Evolutionary conservation across 768 basidiomycete genomes (phyloP).

Genomic region (Plicaturopsis crispa): DNA sequence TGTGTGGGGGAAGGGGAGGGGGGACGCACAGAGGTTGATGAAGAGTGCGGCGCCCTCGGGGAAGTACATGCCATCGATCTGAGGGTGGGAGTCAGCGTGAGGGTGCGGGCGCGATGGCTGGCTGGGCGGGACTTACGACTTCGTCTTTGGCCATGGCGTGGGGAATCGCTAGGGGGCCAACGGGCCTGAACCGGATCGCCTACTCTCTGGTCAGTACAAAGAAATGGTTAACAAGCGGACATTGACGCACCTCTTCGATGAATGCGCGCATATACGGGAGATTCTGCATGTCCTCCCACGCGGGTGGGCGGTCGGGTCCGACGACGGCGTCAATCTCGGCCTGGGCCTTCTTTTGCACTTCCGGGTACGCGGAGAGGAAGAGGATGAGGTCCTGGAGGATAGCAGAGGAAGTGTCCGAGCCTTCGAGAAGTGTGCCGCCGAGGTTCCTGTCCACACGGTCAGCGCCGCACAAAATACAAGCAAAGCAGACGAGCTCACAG

Average conservation of each 20-base stretch:
- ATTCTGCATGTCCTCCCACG: conserved; percentile 4
- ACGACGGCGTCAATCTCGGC: conserved; percentile 14
- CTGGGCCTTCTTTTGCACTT: conserved; percentile 13
- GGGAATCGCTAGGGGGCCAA: conserved; percentile 10
- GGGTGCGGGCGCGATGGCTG: background rate
- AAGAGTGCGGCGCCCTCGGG: conserved; percentile 17
- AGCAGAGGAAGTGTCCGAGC: conserved; percentile 13
- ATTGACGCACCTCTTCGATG: conserved; percentile 9
- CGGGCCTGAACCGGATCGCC: conserved; percentile 14
- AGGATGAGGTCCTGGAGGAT: conserved; percentile 13
- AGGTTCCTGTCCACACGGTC: conserved; percentile 5
- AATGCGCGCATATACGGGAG: conserved; percentile 13
- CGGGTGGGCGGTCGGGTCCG: conserved; percentile 10
- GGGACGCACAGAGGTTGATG: conserved; percentile 16
- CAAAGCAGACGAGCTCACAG: conserved; percentile 1
- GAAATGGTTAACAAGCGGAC: background rate
- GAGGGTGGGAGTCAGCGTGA: no score
- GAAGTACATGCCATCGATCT: conserved; percentile 12
- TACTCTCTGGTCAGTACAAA: conserved; percentile 1
- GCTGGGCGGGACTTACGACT: background rate
- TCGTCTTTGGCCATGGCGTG: conserved; percentile 9
- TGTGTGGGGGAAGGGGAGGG: background rate
- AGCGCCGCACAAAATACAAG: no score
- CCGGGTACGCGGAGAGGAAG: conserved; percentile 14
- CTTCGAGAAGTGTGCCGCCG: conserved; percentile 8